These are phyloP conservation scores for Tolypocladium inflatum DNA, from an alignment of 2,329 filamentous ascomycete genomes.

Conservation along the genomic window DNA sequence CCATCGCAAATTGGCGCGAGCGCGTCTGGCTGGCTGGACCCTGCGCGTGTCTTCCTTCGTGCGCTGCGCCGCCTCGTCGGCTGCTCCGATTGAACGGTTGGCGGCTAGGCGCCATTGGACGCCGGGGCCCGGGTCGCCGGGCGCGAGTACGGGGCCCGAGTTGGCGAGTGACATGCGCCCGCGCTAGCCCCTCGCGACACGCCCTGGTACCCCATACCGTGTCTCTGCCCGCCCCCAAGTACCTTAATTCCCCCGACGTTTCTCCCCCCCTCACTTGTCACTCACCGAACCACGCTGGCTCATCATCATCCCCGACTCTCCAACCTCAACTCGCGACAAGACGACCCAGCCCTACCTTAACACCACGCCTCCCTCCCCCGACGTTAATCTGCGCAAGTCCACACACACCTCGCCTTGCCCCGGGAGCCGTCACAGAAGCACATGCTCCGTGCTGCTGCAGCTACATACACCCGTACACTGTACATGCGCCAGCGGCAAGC, in stretches of 20 bases:
- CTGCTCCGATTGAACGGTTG: background rate
- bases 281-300: background rate
- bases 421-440: background rate
- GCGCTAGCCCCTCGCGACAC: background rate
- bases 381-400: background rate
- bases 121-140: background rate
- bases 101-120: background rate
- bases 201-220: background rate
- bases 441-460: background rate
- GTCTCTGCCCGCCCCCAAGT: background rate
- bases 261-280: background rate
- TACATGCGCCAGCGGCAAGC: background rate
- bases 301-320: background rate
- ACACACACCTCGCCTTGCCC: background rate
- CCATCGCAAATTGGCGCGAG: background rate
- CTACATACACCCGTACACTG: background rate
- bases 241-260: background rate
- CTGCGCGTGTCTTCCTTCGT: background rate
- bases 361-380: background rate
- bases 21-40: background rate
- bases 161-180: background rate
- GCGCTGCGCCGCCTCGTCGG: constrained; percentile 1
- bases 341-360: background rate
- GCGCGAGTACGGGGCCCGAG: background rate
- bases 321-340: background rate